These are phyloP conservation scores for Malassezia arunalokei DNA, from an alignment of 1,284 basidiomycete species.

Conservation along the genomic window DNA sequence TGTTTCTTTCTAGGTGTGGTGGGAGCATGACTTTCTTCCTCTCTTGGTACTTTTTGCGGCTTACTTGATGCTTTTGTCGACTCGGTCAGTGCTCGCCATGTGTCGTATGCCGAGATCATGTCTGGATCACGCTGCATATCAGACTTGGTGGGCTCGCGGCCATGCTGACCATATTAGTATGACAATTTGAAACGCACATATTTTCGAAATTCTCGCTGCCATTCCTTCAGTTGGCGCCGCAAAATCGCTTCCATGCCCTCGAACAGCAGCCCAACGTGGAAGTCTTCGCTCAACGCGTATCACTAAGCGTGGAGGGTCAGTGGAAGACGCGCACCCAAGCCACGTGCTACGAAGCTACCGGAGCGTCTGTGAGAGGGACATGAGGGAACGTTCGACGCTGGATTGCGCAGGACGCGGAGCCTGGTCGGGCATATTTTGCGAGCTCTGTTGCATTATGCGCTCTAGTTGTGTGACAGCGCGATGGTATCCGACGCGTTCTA, in stretches of 20 bases:
- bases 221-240: constrained; percentile 15
- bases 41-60: neutral
- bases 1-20: constrained; percentile 6
- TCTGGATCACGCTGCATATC: constrained; percentile 13
- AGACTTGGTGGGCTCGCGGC: constrained; percentile 8
- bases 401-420: neutral
- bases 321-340: neutral
- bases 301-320: too few relatives aligned
- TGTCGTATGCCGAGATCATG: constrained; percentile 12
- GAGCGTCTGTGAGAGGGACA: constrained; percentile 7
- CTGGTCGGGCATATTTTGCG: neutral
- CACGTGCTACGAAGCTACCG: constrained; percentile 4
- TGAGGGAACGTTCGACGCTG: constrained; percentile 2
- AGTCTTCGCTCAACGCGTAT: too few relatives aligned
- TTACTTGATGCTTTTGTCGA: neutral
- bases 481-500: constrained; percentile 10
- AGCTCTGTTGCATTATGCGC: constrained; percentile 13
- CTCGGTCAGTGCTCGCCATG: constrained; percentile 11
- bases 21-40: neutral
- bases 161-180: constrained; percentile 5
- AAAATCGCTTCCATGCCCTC: constrained; percentile 12
- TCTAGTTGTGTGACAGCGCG: constrained; percentile 4
- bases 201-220: constrained; percentile 12
- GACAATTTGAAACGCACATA: neutral
- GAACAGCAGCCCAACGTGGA: too few relatives aligned